Evolutionary conservation across 495 filamentous ascomycete species (phyloP).

Genomic region (Trichocladium uniseriatum): DNA sequence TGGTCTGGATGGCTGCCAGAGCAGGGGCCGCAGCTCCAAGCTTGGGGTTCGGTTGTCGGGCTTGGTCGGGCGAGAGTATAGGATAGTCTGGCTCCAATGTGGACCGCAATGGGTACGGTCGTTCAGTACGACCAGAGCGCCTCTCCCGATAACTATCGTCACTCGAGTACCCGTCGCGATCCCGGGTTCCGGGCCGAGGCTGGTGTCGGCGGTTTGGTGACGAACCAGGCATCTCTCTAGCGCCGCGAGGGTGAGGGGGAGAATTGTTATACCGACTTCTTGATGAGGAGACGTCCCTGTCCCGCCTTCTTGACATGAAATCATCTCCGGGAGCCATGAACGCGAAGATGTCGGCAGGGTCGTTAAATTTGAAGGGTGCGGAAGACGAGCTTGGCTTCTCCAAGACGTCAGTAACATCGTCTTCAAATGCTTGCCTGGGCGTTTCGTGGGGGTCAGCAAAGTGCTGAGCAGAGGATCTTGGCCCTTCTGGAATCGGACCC

Average conservation of each 20-base stretch:
- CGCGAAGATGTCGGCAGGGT: constrained; percentile 17
- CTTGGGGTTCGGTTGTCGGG: constrained; percentile 9
- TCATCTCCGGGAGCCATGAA: constrained; percentile 23
- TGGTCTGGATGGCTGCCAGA: constrained; percentile 3
- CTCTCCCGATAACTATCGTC: constrained; percentile 14
- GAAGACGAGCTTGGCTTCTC: too few relatives aligned
- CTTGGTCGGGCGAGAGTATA: constrained; percentile 10
- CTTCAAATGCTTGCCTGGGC: too few relatives aligned
- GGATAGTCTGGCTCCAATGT: constrained; percentile 14
- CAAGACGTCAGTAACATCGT: too few relatives aligned
- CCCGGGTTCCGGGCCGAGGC: constrained; percentile 12
- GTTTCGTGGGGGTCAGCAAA: too few relatives aligned
- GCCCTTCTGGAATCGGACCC: background rate
- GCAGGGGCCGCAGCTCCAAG: constrained; percentile 12
- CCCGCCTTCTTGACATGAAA: constrained; percentile 1
- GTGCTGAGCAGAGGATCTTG: constrained; percentile 7
- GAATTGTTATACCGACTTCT: constrained; percentile 14
- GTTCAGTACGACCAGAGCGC: constrained; percentile 8
- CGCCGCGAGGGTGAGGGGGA: constrained; percentile 18
- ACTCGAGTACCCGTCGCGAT: constrained; percentile 18
- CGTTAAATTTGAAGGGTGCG: too few relatives aligned
- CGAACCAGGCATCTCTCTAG: constrained; percentile 17
- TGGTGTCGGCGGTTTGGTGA: constrained; percentile 13
- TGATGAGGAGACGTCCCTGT: constrained; percentile 11
- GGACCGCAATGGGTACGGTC: constrained; percentile 7